phyloP scores from a whole-genome alignment of 1,284 basidiomycete genomes.

The Amylostereum areolatum region DNA sequence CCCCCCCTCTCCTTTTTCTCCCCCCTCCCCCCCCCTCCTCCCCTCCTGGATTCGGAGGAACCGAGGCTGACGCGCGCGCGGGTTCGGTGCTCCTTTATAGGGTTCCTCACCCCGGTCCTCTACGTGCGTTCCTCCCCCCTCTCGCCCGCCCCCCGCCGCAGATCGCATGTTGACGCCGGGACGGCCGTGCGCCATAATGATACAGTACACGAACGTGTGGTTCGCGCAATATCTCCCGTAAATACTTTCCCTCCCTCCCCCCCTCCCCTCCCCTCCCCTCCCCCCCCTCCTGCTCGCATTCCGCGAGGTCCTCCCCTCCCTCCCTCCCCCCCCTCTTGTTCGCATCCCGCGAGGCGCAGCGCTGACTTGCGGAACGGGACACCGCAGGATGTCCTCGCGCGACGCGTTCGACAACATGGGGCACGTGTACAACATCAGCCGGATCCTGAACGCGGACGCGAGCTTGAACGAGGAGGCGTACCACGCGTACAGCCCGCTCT shows the following conservation, averaged over 20 bases:
- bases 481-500: conserved; percentile 52
- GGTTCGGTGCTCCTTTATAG: conserved; percentile 37
- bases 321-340: too few species aligned
- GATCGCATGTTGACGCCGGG: conserved; percentile 6
- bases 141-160: background rate
- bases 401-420: conserved; percentile 55
- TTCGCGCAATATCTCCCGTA: conserved; percentile 27
- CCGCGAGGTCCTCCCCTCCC: conserved; percentile 30
- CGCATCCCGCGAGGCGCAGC: too few species aligned
- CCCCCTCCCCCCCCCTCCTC: too few species aligned
- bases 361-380: too few species aligned
- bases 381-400: conserved; percentile 44
- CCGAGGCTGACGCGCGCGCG: conserved; percentile 6
- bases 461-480: conserved; percentile 49
- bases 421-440: conserved; percentile 47
- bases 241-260: conserved; percentile 13
- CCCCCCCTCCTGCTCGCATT: too few species aligned
- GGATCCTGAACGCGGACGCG: conserved; percentile 45
- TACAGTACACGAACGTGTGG: conserved; percentile 45
- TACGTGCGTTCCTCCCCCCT: conserved; percentile 23
- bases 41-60: too few species aligned
- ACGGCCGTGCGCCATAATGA: conserved; percentile 4
- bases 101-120: conserved; percentile 65
- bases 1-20: too few species aligned
- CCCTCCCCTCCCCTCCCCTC: too few species aligned